Percentiles rank a stretch among this genome's conserved stretches.
Conservation (phyloP, 1,284 basidiomycete genomes). For the Rugosomyces carneus region DNA sequence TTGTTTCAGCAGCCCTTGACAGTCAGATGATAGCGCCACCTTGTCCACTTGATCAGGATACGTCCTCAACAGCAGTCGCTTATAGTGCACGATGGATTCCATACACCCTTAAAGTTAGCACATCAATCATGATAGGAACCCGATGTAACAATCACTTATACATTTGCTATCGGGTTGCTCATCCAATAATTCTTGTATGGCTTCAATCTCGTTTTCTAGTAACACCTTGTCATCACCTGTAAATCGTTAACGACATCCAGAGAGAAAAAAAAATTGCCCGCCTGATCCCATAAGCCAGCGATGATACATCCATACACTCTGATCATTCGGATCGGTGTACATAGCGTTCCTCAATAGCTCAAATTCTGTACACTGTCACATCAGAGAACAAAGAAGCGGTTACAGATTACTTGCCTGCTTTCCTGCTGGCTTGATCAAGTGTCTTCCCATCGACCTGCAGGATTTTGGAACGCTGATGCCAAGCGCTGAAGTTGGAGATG, state of each 20-base stretch:
- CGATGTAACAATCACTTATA: constrained; percentile 30
- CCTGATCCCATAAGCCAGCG: constrained; percentile 87
- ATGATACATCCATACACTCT: constrained; percentile 98
- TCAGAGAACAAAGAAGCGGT: neutral
- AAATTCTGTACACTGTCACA: constrained; percentile 56
- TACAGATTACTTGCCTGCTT: constrained; percentile 47
- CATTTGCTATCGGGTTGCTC: constrained; percentile 95
- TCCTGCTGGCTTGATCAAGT: constrained; percentile 44
- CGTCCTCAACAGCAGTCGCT: constrained; percentile 46
- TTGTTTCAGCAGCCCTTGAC: constrained; percentile 43
- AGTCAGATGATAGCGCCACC: constrained; percentile 37
- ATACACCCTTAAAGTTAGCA: constrained; percentile 73
- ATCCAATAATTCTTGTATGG: constrained; percentile 83
- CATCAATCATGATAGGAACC: constrained; percentile 4
- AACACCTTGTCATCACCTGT: constrained; percentile 51
- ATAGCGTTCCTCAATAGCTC: constrained; percentile 90
- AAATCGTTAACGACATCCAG: neutral
- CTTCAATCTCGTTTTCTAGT: constrained; percentile 72
- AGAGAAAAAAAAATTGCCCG: too few species aligned
- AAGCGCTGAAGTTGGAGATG: constrained; percentile 98
- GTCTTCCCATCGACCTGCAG: constrained; percentile 60
- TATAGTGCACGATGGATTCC: constrained; percentile 86
- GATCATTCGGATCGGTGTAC: constrained; percentile 95
- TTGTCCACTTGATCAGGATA: constrained; percentile 34
- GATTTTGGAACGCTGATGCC: constrained; percentile 94